Conservation (phyloP, 352 stramenopile genomes). For the Globisporangium orthogonon region DNA sequence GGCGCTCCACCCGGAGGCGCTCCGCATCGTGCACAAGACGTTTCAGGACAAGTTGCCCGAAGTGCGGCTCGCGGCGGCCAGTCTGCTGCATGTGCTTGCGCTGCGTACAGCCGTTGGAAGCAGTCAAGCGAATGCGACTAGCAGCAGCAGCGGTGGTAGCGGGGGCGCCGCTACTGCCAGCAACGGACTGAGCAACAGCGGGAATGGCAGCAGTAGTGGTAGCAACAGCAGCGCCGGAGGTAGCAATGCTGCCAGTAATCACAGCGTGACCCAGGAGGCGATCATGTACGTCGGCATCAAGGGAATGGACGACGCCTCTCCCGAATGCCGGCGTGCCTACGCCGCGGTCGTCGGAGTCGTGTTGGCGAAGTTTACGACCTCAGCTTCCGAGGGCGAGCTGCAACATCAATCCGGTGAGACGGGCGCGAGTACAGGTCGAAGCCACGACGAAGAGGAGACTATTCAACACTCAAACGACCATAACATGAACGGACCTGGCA, state of each 20-base stretch:
- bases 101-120: constrained; percentile 33
- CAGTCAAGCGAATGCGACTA: constrained; percentile 3
- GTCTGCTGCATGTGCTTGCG: constrained; percentile 57
- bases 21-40: constrained; percentile 66
- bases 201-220: constrained; percentile 13
- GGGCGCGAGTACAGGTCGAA: constrained; percentile 1
- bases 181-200: constrained; percentile 6
- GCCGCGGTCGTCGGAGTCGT: constrained; percentile 70
- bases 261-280: constrained; percentile 48
- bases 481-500: constrained; percentile 3
- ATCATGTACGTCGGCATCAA: constrained; percentile 70
- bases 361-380: constrained; percentile 64
- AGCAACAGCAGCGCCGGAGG: constrained; percentile 7
- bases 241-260: constrained; percentile 7
- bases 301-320: constrained; percentile 66
- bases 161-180: constrained; percentile 16
- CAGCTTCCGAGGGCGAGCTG: constrained; percentile 24
- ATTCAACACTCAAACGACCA: constrained; percentile 11
- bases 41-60: constrained; percentile 76
- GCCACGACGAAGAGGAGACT: constrained; percentile 25
- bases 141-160: constrained; percentile 4
- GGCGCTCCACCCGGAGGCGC: constrained; percentile 48
- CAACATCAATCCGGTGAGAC: constrained; percentile 4
- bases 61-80: constrained; percentile 53
- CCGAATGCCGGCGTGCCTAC: constrained; percentile 53